These are phyloP conservation scores for Septoria petroselini DNA, from an alignment of 2,329 filamentous ascomycete genomes.

Conservation along the genomic window DNA sequence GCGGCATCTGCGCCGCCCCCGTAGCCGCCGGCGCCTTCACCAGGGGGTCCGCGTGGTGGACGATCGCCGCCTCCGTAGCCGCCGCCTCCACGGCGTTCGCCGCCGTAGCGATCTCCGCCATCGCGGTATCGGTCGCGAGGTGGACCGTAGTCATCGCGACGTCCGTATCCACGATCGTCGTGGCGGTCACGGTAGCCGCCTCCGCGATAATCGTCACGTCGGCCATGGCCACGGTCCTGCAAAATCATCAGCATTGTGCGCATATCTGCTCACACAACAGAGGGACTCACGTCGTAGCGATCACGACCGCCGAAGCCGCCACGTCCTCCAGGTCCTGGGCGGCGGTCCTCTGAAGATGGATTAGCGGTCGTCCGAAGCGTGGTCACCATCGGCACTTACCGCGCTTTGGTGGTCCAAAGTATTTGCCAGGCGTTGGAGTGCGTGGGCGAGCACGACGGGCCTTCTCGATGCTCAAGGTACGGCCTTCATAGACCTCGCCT, in stretches of 20 bases:
- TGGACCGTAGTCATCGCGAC: constrained; percentile 52
- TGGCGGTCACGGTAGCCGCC: constrained; percentile 54
- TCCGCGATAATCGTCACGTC: constrained; percentile 51
- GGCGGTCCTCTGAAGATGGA: constrained; percentile 43
- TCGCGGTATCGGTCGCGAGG: constrained; percentile 34
- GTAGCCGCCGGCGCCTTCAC: constrained; percentile 24
- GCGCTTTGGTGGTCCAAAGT: constrained; percentile 96
- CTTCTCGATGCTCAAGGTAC: constrained; percentile 97
- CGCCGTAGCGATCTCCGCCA: constrained; percentile 46
- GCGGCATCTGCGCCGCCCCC: constrained; percentile 26
- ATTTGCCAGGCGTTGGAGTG: constrained; percentile 96
- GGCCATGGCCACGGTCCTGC: constrained; percentile 40
- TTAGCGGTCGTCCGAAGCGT: constrained; percentile 23
- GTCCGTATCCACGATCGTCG: constrained; percentile 61
- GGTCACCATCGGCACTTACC: constrained; percentile 20
- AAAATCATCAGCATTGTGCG: not conserved
- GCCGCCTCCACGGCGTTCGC: constrained; percentile 34
- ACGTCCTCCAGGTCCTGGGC: constrained; percentile 33
- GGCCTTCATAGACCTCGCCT: constrained; percentile 90
- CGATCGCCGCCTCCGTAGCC: constrained; percentile 34
- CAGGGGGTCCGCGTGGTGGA: constrained; percentile 33
- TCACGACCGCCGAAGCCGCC: constrained; percentile 47
- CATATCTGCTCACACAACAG: not conserved
- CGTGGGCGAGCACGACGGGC: constrained; percentile 90
- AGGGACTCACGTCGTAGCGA: constrained; percentile 42